These are phyloP conservation scores for Rhizomucor miehei DNA, from an alignment of 371 early-diverging fungal species.

Conservation along the genomic window DNA sequence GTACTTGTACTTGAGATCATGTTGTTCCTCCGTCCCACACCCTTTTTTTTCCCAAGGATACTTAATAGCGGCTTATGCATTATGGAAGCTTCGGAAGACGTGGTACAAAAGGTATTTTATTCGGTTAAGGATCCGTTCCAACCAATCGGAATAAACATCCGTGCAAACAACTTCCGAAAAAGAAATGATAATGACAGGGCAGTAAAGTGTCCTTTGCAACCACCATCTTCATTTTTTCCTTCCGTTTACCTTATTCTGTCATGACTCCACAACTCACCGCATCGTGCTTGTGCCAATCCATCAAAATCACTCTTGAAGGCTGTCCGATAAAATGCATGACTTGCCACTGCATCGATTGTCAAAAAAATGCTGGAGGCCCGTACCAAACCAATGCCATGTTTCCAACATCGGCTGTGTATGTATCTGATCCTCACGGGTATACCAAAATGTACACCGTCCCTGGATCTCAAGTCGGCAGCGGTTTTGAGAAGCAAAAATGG, in stretches of 20 bases:
- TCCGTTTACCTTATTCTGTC: no score
- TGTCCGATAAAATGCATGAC: conserved; percentile 14
- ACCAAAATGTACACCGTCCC: conserved; percentile 20
- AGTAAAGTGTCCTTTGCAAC: no score
- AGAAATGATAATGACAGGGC: no score
- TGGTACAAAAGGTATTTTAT: no score
- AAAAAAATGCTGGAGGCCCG: conserved; percentile 25
- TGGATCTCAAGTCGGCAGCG: conserved; percentile 12
- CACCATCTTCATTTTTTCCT: no score
- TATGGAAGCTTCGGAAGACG: no score
- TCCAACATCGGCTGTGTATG: conserved; percentile 8
- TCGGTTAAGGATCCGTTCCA: no score
- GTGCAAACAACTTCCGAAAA: no score
- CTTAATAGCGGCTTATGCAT: no score
- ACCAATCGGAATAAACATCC: no score
- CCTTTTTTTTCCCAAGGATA: no score
- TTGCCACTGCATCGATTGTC: conserved; percentile 26
- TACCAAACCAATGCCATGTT: conserved; percentile 22
- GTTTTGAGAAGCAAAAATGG: conserved; percentile 26
- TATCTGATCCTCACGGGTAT: conserved; percentile 14
- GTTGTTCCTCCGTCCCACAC: neutral
- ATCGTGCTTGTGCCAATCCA: conserved; percentile 18
- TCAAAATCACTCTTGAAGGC: conserved; percentile 15
- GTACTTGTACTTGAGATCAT: neutral
- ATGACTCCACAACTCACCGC: conserved; percentile 9